A percentile compares a stretch with the other conserved stretches of the same genome.
phyloP scores from a whole-genome alignment of 768 basidiomycete species.

The Pleurotus tuber-regium region DNA sequence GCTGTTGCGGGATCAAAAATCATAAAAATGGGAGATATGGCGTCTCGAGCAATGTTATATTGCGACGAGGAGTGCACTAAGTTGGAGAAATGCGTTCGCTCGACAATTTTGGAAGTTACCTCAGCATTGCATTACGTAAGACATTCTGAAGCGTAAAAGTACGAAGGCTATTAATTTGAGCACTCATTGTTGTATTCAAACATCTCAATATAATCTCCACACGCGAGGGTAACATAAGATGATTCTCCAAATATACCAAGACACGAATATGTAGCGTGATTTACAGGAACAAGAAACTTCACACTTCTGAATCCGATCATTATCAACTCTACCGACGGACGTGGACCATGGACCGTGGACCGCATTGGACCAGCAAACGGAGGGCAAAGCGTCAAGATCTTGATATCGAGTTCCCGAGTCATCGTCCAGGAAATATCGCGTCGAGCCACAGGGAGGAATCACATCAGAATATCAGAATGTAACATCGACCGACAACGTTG shows the following conservation, averaged over 20 bases:
- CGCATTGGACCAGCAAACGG: not conserved
- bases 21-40: slow-evolving; percentile 38
- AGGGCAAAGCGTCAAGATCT: not conserved
- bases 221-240: not conserved
- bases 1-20: slow-evolving; percentile 64
- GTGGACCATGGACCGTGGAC: not conserved
- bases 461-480: not conserved
- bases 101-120: slow-evolving; percentile 6
- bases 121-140: not conserved
- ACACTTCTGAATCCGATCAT: not conserved
- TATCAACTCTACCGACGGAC: not conserved
- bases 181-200: not conserved
- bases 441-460: not conserved
- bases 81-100: slow-evolving; percentile 1
- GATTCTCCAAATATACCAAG: not conserved
- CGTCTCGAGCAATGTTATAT: slow-evolving; percentile 3
- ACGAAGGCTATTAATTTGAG: not conserved
- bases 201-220: not conserved
- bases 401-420: slow-evolving; percentile 34
- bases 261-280: not conserved
- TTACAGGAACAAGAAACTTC: not conserved
- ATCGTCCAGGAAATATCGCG: slow-evolving; percentile 18
- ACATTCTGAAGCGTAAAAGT: not conserved
- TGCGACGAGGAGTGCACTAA: slow-evolving; percentile 1
- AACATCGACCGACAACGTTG: not conserved